Conservation (phyloP, 257 asterid genomes). For the Asclepias syriaca region DNA sequence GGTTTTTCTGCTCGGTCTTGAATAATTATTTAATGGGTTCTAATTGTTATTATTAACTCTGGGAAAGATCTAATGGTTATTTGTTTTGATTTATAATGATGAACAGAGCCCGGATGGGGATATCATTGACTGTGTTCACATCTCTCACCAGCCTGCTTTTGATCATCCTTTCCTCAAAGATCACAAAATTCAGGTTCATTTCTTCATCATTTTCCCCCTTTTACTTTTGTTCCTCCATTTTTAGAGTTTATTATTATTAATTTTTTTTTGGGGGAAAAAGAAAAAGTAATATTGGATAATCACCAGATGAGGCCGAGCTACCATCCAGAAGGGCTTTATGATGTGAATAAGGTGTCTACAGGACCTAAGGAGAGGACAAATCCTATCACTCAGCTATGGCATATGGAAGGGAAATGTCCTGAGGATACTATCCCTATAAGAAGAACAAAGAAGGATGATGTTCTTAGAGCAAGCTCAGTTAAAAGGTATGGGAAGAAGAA, state of each 20-base stretch:
- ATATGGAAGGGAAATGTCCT: slow-evolving; percentile 21
- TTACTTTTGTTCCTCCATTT: not conserved
- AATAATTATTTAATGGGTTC: not conserved
- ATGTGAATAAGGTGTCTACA: slow-evolving; percentile 10
- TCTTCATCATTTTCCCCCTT: not conserved
- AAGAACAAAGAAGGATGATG: slow-evolving; percentile 22
- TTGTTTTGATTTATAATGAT: not conserved
- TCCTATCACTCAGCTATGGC: slow-evolving; percentile 20
- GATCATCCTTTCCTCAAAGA: slow-evolving; percentile 24
- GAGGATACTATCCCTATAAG: slow-evolving; percentile 20
- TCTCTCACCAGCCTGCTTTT: slow-evolving; percentile 21
- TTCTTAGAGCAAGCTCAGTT: slow-evolving; percentile 27
- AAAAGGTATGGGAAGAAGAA: slow-evolving; percentile 27
- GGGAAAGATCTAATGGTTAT: not conserved
- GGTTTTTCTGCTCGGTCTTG: not conserved
- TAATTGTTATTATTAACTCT: not conserved
- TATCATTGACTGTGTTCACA: slow-evolving; percentile 21
- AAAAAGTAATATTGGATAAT: not conserved
- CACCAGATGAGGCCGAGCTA: slow-evolving; percentile 24
- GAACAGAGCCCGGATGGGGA: slow-evolving; percentile 24
- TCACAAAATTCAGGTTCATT: slow-evolving; percentile 18
- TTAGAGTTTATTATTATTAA: not conserved
- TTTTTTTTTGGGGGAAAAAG: too few species aligned
- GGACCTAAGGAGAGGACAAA: slow-evolving; percentile 6
- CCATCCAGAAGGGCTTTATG: slow-evolving; percentile 22